A percentile compares a stretch with the other conserved stretches of the same genome.
These are phyloP conservation scores for Aspergillus neoniger DNA, from an alignment of 2,329 filamentous ascomycete species.

Conservation along the genomic window DNA sequence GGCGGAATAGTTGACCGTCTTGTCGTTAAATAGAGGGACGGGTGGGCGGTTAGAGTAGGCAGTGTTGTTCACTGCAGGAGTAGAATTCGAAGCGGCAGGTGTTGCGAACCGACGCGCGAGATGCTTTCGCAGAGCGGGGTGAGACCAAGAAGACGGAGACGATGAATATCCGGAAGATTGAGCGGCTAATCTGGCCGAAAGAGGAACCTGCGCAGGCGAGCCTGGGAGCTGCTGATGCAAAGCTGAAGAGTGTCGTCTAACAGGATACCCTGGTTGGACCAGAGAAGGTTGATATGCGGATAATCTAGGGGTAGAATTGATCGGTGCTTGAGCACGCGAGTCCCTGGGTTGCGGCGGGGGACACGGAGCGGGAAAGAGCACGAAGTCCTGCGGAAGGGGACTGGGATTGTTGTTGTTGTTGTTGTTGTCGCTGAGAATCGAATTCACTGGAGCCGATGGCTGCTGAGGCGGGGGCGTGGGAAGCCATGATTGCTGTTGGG, in stretches of 20 bases:
- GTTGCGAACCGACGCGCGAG: conserved; percentile 37
- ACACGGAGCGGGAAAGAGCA: conserved; percentile 43
- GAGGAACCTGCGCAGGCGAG: conserved; percentile 41
- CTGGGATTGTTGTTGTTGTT: conserved; percentile 37
- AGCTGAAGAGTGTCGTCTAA: conserved; percentile 40
- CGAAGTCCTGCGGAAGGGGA: conserved; percentile 46
- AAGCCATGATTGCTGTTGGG: conserved; percentile 51
- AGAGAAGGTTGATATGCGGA: conserved; percentile 35
- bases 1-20: conserved; percentile 27
- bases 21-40: conserved; percentile 42
- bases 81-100: conserved; percentile 43
- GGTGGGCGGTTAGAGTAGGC: conserved; percentile 40
- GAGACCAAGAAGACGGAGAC: conserved; percentile 42
- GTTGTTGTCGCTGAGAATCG: conserved; percentile 33
- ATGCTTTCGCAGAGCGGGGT: conserved; percentile 36
- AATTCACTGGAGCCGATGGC: conserved; percentile 43
- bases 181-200: conserved; percentile 41
- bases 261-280: conserved; percentile 36
- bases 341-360: conserved; percentile 36
- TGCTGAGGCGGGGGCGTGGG: conserved; percentile 46
- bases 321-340: conserved; percentile 38
- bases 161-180: conserved; percentile 43
- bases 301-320: conserved; percentile 42
- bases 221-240: conserved; percentile 39
- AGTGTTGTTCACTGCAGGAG: conserved; percentile 27